Base-by-base conservation (phyloP, 2,329 filamentous ascomycete species). In the Paecilomyces formosus region DNA sequence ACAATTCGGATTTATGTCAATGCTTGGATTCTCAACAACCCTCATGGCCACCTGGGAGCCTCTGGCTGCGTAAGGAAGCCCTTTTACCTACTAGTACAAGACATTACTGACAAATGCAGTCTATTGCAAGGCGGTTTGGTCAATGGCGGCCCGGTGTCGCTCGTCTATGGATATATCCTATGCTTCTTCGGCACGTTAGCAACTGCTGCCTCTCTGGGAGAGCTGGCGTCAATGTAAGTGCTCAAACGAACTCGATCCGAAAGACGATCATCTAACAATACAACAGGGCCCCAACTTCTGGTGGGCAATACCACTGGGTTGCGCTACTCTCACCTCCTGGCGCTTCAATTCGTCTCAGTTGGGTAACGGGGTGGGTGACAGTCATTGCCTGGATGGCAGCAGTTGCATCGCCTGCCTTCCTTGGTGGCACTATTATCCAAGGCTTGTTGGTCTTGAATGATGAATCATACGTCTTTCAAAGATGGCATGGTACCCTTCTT, bases 401-500 rank as follows among this genome's bases (percentile, higher is more conserved):
- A 18, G 73, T 78, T 24, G 76, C 76, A 6, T 71, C 74, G 3
- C 75, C 76, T 54, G 73, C 72, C 12, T 78, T 76, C 65, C 71
- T 79, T 15, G 75, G 75, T 6, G 78, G 74, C 2, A 75, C 71
- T 3, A 74, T 77, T 49, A 75, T 81, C 2, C 77, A 81, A 63
- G 78, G 76, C 0, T 61, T 81, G 3, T 70, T 78, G 12, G 70
- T 76, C 21, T 65, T 81, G 31, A 79, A 79, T 59, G 65, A 78
- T 54, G 68, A 70, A 1, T 65, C 65, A 2, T 81, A 80, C 60
- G 62, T 61, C 12, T 71, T 74, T 1, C 65, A 78, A 55, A 61
- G 70, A 57, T 80, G 76, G 76, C 76, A 80, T 58, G 74, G 71
- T 2, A 79, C 77, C 2, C 66, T 80, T 57, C 62, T 81, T 9